A percentile compares a stretch with the other conserved stretches of the same genome.
Conservation (phyloP, 2,329 filamentous ascomycete genomes). For the Fusarium succisae region DNA sequence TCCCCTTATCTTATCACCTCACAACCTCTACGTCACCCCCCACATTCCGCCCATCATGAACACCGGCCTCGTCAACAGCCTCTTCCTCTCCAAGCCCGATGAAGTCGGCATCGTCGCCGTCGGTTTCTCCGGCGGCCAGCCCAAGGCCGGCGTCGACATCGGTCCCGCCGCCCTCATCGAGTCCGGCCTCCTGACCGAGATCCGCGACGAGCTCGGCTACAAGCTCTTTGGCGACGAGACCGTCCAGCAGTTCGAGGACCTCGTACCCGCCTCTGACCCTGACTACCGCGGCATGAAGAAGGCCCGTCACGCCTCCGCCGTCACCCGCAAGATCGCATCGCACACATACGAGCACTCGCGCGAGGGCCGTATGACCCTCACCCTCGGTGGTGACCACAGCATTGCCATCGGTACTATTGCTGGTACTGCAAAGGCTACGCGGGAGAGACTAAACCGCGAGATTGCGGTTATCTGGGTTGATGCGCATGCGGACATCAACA, state of each 20-base stretch:
- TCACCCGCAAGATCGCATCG: slow-evolving; percentile 79
- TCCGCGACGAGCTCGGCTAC: slow-evolving; percentile 88
- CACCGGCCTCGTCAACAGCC: slow-evolving; percentile 66
- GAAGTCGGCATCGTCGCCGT: slow-evolving; percentile 94
- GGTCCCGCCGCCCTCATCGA: slow-evolving; percentile 90
- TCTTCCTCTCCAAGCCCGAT: slow-evolving; percentile 81
- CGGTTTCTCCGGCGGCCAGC: slow-evolving; percentile 93
- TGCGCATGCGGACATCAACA: slow-evolving; percentile 97
- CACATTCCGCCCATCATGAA: slow-evolving; percentile 53
- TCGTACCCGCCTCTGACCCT: slow-evolving; percentile 77
- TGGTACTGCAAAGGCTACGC: slow-evolving; percentile 85
- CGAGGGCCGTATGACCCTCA: slow-evolving; percentile 87
- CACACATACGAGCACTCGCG: slow-evolving; percentile 90
- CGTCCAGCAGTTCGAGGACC: slow-evolving; percentile 83
- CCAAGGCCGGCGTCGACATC: slow-evolving; percentile 90
- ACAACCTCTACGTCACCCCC: slow-evolving; percentile 39
- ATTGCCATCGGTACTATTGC: slow-evolving; percentile 95
- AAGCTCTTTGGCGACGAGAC: slow-evolving; percentile 83
- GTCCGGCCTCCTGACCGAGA: slow-evolving; percentile 83
- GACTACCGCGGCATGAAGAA: slow-evolving; percentile 95
- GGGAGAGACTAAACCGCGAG: slow-evolving; percentile 82
- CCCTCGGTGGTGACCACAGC: slow-evolving; percentile 93
- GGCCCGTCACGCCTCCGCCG: slow-evolving; percentile 83
- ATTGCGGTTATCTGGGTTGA: slow-evolving; percentile 99
- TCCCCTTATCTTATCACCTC: slow-evolving; percentile 22